phyloP scores from a whole-genome alignment of 805 yeast species.

The Groenewaldozyma salmanticensis region DNA sequence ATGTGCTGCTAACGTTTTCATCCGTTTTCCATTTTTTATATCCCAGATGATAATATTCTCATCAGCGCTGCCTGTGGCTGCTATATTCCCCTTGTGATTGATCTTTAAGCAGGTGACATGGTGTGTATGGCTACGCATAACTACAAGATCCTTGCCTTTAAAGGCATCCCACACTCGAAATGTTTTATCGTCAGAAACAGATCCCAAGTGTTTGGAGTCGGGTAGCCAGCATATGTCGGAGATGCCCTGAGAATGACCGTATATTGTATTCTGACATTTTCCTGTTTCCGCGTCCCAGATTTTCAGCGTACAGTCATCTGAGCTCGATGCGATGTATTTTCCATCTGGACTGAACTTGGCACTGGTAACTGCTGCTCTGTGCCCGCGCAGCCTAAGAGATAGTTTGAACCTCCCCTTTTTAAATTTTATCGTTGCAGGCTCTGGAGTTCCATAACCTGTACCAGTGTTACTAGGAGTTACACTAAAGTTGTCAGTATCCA shows the following conservation, averaged over 20 bases:
- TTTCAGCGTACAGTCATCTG: slow-evolving; percentile 49
- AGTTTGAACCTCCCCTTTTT: neutral
- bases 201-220: slow-evolving; percentile 59
- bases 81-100: slow-evolving; percentile 63
- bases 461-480: too few relatives aligned
- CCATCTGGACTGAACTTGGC: slow-evolving; percentile 58
- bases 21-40: slow-evolving; percentile 52
- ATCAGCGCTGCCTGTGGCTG: slow-evolving; percentile 79
- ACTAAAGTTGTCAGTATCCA: too few relatives aligned
- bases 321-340: slow-evolving; percentile 42
- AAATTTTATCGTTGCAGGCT: neutral
- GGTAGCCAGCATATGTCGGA: slow-evolving; percentile 75
- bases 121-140: slow-evolving; percentile 70
- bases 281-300: slow-evolving; percentile 43
- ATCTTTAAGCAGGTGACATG: slow-evolving; percentile 68
- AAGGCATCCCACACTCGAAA: slow-evolving; percentile 58
- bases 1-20: slow-evolving; percentile 83
- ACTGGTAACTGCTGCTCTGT: slow-evolving; percentile 30
- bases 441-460: too few relatives aligned
- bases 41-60: slow-evolving; percentile 93
- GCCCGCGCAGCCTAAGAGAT: slow-evolving; percentile 7
- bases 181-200: slow-evolving; percentile 80
- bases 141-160: slow-evolving; percentile 32
- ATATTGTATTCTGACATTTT: slow-evolving; percentile 25
- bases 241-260: slow-evolving; percentile 62